Evolutionary conservation across 352 stramenopile species (phyloP), one percentile per base, ranked within the genome.

Genomic region (Phytopythium ostracodes): DNA sequence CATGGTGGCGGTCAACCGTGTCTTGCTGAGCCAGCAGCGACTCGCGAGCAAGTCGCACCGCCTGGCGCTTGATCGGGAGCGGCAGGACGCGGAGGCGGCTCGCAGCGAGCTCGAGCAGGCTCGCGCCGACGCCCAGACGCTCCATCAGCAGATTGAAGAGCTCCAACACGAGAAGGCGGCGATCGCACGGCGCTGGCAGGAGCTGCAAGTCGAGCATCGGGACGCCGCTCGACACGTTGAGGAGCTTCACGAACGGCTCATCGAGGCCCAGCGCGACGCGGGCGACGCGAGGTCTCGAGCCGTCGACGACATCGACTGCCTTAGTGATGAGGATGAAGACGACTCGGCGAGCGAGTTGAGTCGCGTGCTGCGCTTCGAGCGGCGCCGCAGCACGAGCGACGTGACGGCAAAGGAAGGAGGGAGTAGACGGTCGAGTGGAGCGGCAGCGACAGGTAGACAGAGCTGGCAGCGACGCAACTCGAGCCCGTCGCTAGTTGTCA

Each of bases 241-340:
- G 8, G 78, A 89, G 52, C 65, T 92, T 20, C 83, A 90, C 52
- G 59, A 66, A 20, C 68, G 74, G 14, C 69, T 90, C 10, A 74
- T 89, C 29, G 67, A 29, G 51, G 68, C 31, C 65, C 68, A 54
- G 40, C 60, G 25, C 38, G 54, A 50, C 54, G 60, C 60, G 58
- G 71, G 8, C 55, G 38, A 52, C 24, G 55, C 55, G 12, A 38
- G 35, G 35, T 24, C 53, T 58, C 31, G 9, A 11, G 29, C 9
- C 27, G 52, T 20, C 11, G 29, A 56, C 27, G 27, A 22, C 17
- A 56, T 42, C 5, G 24, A 22, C 20, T 20, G 17, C 33, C 25
- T 50, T 22, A 9, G 25, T 2, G 54, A 59, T 7, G 35, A 49
- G 4, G 53, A 52, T 0, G 36, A 60, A 4, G 29, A n/a, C 42